Conservation (phyloP, 352 stramenopile species). For the Phytophthora hybrid region DNA sequence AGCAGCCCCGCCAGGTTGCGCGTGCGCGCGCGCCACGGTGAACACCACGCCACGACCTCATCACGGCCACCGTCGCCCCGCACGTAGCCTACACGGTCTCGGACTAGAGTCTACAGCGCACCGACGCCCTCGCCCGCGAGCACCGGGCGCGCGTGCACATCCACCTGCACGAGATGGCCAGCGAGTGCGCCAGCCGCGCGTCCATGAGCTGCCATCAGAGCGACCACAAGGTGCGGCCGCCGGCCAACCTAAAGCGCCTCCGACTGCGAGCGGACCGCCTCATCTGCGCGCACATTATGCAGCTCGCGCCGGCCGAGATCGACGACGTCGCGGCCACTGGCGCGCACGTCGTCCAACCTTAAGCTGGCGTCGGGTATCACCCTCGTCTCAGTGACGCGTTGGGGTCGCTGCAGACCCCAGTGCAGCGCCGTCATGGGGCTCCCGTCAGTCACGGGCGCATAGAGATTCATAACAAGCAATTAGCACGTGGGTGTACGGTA, state of each 20-base stretch:
- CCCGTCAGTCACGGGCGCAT: conserved; percentile 53
- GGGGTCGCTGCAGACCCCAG: conserved; percentile 77
- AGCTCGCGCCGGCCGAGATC: no score
- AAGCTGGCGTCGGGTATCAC: conserved; percentile 90
- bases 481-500: no score
- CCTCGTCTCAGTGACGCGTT: conserved; percentile 67
- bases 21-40: conserved; percentile 56
- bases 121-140: conserved; percentile 53
- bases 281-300: conserved; percentile 87
- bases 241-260: conserved; percentile 87
- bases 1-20: conserved; percentile 69
- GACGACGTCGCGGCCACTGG: conserved; percentile 58
- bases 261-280: conserved; percentile 74
- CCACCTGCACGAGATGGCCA: conserved; percentile 88
- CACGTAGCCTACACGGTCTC: conserved; percentile 90
- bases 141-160: conserved; percentile 81
- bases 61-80: conserved; percentile 74
- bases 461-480: no score
- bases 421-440: conserved; percentile 83
- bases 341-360: conserved; percentile 87
- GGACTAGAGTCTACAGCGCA: conserved; percentile 60
- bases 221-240: conserved; percentile 72
- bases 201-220: conserved; percentile 88
- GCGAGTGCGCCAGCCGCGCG: conserved; percentile 73
- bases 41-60: conserved; percentile 67